Conservation (phyloP, 768 basidiomycete genomes). For the Lentinula sp. region DNA sequence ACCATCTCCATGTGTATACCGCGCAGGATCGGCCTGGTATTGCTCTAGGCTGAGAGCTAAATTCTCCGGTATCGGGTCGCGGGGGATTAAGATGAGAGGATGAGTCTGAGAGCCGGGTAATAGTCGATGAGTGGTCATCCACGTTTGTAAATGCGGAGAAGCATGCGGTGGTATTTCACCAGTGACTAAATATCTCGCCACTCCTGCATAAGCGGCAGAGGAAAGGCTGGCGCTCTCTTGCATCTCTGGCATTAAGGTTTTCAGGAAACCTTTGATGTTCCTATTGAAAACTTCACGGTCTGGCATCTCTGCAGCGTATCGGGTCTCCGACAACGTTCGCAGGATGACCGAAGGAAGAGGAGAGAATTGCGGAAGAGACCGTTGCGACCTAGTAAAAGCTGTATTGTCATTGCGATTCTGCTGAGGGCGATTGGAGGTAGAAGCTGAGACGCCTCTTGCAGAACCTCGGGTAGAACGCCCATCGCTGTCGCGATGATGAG, state of each 20-base stretch:
- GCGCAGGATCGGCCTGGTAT: background rate
- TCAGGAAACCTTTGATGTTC: background rate
- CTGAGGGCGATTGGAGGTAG: background rate
- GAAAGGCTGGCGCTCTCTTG: constrained; percentile 3
- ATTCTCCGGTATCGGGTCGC: constrained; percentile 4
- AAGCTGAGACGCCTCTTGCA: background rate
- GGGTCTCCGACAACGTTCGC: background rate
- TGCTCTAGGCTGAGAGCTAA: background rate
- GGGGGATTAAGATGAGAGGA: constrained; percentile 4
- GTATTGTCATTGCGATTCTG: background rate
- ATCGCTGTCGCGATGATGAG: background rate
- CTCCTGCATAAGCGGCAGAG: background rate
- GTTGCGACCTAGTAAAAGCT: background rate
- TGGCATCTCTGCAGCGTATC: background rate
- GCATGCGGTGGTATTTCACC: background rate
- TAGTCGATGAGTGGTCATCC: constrained; percentile 7
- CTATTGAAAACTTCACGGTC: background rate
- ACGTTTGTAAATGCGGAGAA: background rate
- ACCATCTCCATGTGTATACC: background rate
- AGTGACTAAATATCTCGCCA: constrained; percentile 1
- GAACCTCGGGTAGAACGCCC: background rate
- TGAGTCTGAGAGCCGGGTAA: constrained; percentile 1
- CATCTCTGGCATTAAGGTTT: constrained; percentile 7
- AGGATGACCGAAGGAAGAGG: constrained; percentile 3
- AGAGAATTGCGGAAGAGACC: background rate